Percentiles rank a stretch among this genome's conserved stretches.
Conservation (phyloP, 163 green algal species). For the Volvox carteri region DNA sequence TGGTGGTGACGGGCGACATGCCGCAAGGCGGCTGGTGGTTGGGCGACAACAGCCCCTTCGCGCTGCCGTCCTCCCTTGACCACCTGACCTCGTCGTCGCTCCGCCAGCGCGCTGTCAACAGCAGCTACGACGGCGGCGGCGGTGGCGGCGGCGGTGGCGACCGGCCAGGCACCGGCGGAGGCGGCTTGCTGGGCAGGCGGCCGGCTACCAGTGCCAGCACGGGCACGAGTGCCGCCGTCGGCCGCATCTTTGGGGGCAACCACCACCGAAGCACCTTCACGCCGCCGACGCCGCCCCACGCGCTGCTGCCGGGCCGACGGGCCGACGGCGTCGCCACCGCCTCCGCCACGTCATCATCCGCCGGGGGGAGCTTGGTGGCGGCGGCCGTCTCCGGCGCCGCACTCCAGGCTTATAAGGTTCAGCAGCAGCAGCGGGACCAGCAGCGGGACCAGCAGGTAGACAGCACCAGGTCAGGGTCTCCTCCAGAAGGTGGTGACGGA, state of each 20-base stretch:
- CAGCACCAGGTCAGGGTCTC: background rate
- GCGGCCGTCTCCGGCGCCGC: constrained; percentile 45
- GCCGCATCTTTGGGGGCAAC: background rate
- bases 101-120: constrained; percentile 2
- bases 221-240: background rate
- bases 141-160: background rate
- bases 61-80: constrained; percentile 48
- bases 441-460: background rate
- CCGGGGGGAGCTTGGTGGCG: constrained; percentile 12
- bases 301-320: constrained; percentile 10
- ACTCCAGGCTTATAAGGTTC: constrained; percentile 15
- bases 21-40: constrained; percentile 59
- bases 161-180: background rate
- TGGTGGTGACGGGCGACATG: constrained; percentile 60
- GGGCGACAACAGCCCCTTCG: constrained; percentile 56
- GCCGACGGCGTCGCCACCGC: no score
- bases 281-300: background rate
- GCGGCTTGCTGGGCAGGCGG: background rate
- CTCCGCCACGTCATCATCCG: no score
- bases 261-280: constrained; percentile 3
- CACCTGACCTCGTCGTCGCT: constrained; percentile 16
- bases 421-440: constrained; percentile 5
- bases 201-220: constrained; percentile 14
- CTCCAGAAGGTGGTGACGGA: background rate
- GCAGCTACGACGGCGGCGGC: background rate